Evolutionary conservation across 805 yeast species (phyloP).

Genomic region (Candida palmyrensis): DNA sequence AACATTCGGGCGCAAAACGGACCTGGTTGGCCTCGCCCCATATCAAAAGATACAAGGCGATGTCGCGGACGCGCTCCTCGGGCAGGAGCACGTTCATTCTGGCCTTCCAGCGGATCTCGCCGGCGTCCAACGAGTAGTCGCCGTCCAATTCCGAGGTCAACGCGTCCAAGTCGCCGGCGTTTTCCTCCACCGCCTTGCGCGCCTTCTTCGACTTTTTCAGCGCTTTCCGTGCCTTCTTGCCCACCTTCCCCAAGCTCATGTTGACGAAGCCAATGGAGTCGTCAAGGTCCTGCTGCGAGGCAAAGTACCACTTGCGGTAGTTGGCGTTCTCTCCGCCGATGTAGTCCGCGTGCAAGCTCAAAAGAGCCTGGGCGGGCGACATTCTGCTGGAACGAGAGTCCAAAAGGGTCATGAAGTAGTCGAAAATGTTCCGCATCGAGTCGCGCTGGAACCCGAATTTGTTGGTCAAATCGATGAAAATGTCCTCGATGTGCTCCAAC

Average conservation of each 20-base stretch:
- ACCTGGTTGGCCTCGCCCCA: slow-evolving; percentile 96
- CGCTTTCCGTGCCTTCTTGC: slow-evolving; percentile 77
- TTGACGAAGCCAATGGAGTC: slow-evolving; percentile 80
- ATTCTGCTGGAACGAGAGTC: slow-evolving; percentile 84
- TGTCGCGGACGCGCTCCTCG: slow-evolving; percentile 74
- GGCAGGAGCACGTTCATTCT: slow-evolving; percentile 69
- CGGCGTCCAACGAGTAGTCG: slow-evolving; percentile 75
- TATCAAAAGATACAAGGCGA: slow-evolving; percentile 66
- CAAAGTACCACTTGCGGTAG: slow-evolving; percentile 84
- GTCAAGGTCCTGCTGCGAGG: slow-evolving; percentile 83
- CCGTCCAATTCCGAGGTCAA: slow-evolving; percentile 72
- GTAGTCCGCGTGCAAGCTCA: slow-evolving; percentile 80
- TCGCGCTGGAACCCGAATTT: slow-evolving; percentile 90
- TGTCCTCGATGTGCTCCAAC: slow-evolving; percentile 80
- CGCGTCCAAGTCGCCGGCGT: slow-evolving; percentile 54
- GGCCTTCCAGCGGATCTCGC: slow-evolving; percentile 86
- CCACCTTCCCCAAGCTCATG: slow-evolving; percentile 70
- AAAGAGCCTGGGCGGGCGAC: slow-evolving; percentile 83
- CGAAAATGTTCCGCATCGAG: slow-evolving; percentile 88
- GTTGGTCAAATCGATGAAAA: slow-evolving; percentile 76
- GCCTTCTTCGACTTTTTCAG: slow-evolving; percentile 77
- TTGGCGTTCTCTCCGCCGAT: slow-evolving; percentile 85
- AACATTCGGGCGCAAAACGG: slow-evolving; percentile 84
- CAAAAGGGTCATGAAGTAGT: slow-evolving; percentile 77
- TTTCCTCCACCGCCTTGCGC: slow-evolving; percentile 61